These are phyloP conservation scores for Eurotiales sp. DNA, from an alignment of 2,329 filamentous ascomycete genomes.

Conservation along the genomic window DNA sequence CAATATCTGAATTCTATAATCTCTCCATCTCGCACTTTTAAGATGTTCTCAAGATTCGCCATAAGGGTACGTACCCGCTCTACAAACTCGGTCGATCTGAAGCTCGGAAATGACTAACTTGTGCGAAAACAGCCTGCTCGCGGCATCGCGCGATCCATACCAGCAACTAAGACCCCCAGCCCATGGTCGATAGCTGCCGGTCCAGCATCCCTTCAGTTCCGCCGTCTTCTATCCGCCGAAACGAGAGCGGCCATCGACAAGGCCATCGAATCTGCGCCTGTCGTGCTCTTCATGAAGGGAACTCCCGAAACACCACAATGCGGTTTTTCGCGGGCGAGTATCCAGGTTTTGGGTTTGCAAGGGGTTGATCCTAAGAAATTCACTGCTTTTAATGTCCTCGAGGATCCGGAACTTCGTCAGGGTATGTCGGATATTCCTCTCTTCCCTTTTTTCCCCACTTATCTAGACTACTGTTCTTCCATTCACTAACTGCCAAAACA, in stretches of 20 bases:
- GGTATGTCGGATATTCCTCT: slow-evolving; percentile 51
- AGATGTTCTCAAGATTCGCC: slow-evolving; percentile 13
- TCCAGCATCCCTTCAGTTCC: slow-evolving; percentile 24
- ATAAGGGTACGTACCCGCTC: not conserved
- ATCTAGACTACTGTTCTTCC: too few species aligned
- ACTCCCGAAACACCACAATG: slow-evolving; percentile 95
- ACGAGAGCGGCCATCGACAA: slow-evolving; percentile 83
- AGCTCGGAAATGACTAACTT: not conserved
- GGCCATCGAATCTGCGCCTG: slow-evolving; percentile 79
- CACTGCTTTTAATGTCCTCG: slow-evolving; percentile 95
- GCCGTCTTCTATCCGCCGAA: slow-evolving; percentile 72
- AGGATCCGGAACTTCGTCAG: slow-evolving; percentile 79
- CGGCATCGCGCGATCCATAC: slow-evolving; percentile 8
- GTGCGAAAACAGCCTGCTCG: slow-evolving; percentile 5
- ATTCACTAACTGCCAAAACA: too few species aligned
- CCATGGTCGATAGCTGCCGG: slow-evolving; percentile 12
- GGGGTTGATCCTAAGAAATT: slow-evolving; percentile 95
- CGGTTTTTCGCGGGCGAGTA: slow-evolving; percentile 90
- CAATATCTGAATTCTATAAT: not conserved
- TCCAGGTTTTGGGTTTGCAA: slow-evolving; percentile 91
- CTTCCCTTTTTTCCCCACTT: not conserved
- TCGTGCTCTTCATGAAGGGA: slow-evolving; percentile 99
- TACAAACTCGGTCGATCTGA: not conserved
- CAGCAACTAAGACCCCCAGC: not conserved
- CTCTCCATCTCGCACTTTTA: not conserved